Percentiles rank a stretch among this genome's conserved stretches.
Evolutionary conservation across 2,329 filamentous ascomycete species (phyloP).

Genomic region (Tricladium varicosporioides): DNA sequence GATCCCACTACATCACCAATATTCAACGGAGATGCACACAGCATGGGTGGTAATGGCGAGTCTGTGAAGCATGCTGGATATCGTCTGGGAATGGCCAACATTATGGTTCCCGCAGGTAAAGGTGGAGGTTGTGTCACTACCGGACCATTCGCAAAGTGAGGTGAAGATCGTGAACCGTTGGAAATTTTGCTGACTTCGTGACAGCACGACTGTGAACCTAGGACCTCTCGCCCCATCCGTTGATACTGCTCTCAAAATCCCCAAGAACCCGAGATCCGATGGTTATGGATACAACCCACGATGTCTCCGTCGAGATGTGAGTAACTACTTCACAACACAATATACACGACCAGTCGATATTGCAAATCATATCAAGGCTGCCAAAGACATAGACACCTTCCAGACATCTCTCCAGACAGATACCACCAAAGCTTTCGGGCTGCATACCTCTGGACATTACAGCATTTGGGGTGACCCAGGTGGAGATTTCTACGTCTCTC

Average conservation of each 20-base stretch:
- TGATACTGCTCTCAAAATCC: conserved; percentile 5
- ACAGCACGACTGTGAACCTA: conserved; percentile 35
- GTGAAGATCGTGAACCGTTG: neutral
- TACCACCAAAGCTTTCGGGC: neutral
- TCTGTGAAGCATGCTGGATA: conserved; percentile 17
- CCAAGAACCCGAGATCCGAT: conserved; percentile 4
- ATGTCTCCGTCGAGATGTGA: conserved; percentile 41
- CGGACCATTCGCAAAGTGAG: conserved; percentile 42
- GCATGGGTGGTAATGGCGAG: conserved; percentile 46
- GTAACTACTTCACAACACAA: conserved; percentile 7
- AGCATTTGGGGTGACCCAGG: conserved; percentile 12
- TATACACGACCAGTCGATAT: conserved; percentile 4
- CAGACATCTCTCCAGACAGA: conserved; percentile 3
- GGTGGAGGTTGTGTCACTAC: conserved; percentile 52
- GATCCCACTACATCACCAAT: conserved; percentile 27
- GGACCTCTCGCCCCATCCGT: conserved; percentile 45
- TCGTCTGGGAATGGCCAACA: conserved; percentile 1
- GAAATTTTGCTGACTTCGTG: neutral
- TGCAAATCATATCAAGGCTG: conserved; percentile 5
- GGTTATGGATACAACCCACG: conserved; percentile 38
- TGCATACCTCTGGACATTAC: conserved; percentile 10
- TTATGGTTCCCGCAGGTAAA: conserved; percentile 42
- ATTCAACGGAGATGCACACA: conserved; percentile 51
- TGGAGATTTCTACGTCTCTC: conserved; percentile 10
- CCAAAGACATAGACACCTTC: conserved; percentile 2